Evolutionary conservation across 768 basidiomycete genomes (phyloP).

Genomic region (Leucocoprinus birnbaumii): DNA sequence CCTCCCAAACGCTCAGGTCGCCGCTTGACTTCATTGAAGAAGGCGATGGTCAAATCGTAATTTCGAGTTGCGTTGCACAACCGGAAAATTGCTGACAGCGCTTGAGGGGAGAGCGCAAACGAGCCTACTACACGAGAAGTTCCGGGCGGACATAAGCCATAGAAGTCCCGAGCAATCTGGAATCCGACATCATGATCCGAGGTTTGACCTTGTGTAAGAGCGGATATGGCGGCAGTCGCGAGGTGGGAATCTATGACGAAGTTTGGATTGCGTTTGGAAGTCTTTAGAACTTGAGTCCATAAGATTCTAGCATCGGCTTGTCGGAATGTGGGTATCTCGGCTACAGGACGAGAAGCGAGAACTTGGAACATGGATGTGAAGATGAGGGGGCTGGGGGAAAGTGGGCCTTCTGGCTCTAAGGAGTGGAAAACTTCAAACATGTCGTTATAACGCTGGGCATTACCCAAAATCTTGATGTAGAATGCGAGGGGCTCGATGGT

Average conservation of each 20-base stretch:
- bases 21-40: constrained; percentile 58
- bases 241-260: constrained; percentile 53
- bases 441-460: constrained; percentile 55
- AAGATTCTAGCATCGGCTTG: constrained; percentile 63
- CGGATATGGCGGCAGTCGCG: constrained; percentile 48
- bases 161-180: constrained; percentile 57
- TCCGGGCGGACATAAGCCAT: constrained; percentile 55
- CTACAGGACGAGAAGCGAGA: constrained; percentile 21
- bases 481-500: constrained; percentile 46
- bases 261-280: constrained; percentile 38
- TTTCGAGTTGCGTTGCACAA: constrained; percentile 52
- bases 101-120: constrained; percentile 40
- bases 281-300: constrained; percentile 65
- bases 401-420: constrained; percentile 58
- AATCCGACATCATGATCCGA: constrained; percentile 67
- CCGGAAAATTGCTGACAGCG: constrained; percentile 51
- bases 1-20: constrained; percentile 35
- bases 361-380: constrained; percentile 68
- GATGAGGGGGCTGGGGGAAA: constrained; percentile 57
- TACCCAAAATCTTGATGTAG: constrained; percentile 69
- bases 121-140: constrained; percentile 29
- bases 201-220: constrained; percentile 52
- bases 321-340: constrained; percentile 38
- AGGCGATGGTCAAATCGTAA: constrained; percentile 47
- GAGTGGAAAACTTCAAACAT: constrained; percentile 76